Conservation (phyloP, 1,284 basidiomycete genomes). For the Spongispora temasekensis region DNA sequence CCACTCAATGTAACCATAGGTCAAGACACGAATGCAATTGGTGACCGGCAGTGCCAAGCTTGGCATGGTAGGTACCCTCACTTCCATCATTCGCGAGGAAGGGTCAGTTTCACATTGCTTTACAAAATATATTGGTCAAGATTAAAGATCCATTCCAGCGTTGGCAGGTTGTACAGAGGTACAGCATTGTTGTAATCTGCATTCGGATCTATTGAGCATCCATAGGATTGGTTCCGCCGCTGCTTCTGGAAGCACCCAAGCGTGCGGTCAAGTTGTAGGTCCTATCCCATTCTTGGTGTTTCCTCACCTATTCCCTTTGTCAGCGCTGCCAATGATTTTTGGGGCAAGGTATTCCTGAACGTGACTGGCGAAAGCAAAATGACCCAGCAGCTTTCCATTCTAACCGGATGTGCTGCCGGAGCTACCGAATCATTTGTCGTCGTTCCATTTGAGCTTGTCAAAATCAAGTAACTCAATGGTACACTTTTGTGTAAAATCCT, state of each 20-base stretch:
- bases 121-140: conserved; percentile 13
- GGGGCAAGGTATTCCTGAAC: conserved; percentile 78
- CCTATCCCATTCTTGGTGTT: neutral
- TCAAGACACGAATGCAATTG: conserved; percentile 98
- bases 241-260: conserved; percentile 97
- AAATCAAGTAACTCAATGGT: conserved; percentile 68
- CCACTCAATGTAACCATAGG: conserved; percentile 44
- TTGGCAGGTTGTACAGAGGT: conserved; percentile 88
- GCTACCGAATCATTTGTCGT: conserved; percentile 94
- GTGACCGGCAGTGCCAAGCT: conserved; percentile 77
- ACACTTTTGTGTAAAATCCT: neutral
- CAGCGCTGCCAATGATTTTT: conserved; percentile 89
- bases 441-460: conserved; percentile 96
- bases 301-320: neutral
- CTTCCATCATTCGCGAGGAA: conserved; percentile 78
- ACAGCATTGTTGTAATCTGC: conserved; percentile 8
- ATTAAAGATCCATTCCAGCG: conserved; percentile 45
- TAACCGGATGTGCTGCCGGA: conserved; percentile 93
- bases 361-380: conserved; percentile 78
- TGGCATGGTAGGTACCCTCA: conserved; percentile 83
- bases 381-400: conserved; percentile 82
- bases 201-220: neutral
- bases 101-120: conserved; percentile 55
- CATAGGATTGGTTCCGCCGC: conserved; percentile 84
- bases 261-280: conserved; percentile 94